A percentile compares a stretch with the other conserved stretches of the same genome.
These are phyloP conservation scores for Quercus engelmannii DNA, from an alignment of 306 rosid genomes.

Conservation along the genomic window DNA sequence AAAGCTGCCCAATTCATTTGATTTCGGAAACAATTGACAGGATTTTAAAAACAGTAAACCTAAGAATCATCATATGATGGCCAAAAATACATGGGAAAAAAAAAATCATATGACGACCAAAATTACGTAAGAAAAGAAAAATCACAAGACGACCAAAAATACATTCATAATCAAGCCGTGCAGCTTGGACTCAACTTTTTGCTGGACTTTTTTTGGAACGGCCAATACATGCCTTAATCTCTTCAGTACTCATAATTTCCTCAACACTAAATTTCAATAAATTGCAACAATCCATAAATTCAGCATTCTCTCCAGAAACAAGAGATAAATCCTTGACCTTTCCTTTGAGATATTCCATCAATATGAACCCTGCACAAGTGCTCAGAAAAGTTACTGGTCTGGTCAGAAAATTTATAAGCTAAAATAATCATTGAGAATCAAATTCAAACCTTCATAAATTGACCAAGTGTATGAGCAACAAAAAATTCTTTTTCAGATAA, in stretches of 20 bases:
- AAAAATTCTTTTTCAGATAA: not conserved
- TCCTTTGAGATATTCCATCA: constrained; percentile 59
- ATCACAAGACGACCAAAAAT: not conserved
- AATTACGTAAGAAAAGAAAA: not conserved
- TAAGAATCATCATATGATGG: not conserved
- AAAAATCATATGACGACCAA: not conserved
- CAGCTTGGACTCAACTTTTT: constrained; percentile 26
- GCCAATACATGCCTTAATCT: constrained; percentile 44
- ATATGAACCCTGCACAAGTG: constrained; percentile 45
- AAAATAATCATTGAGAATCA: not conserved
- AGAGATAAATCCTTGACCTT: constrained; percentile 41
- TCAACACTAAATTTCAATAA: constrained; percentile 39
- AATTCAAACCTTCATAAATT: not conserved
- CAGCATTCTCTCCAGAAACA: constrained; percentile 27
- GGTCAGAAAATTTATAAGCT: constrained; percentile 4
- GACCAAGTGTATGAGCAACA: not conserved
- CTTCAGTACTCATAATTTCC: constrained; percentile 40
- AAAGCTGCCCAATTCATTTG: too few species aligned
- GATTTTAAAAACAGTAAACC: not conserved
- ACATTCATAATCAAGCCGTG: not conserved
- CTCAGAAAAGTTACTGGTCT: not conserved
- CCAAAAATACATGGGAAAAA: not conserved
- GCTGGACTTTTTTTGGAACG: constrained; percentile 15
- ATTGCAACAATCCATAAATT: constrained; percentile 45
- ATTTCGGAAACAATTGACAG: too few species aligned